These are phyloP conservation scores for Clitopilus passeckerianus DNA, from an alignment of 768 basidiomycete genomes.

Conservation along the genomic window DNA sequence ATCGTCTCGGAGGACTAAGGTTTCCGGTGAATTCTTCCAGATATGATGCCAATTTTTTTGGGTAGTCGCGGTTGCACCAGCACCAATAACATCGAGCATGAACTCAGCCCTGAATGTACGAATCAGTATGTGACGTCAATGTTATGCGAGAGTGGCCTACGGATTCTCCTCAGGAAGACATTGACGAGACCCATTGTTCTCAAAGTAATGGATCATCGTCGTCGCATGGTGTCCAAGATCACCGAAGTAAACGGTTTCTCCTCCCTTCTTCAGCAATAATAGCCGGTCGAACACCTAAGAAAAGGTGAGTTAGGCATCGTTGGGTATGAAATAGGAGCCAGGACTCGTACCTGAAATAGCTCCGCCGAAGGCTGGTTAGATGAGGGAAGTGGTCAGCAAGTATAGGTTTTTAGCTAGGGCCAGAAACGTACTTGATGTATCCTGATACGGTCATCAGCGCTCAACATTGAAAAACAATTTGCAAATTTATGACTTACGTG, in stretches of 20 bases:
- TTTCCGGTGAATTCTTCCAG: slow-evolving; percentile 54
- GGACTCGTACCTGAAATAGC: slow-evolving; percentile 51
- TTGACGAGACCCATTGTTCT: slow-evolving; percentile 55
- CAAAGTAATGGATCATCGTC: slow-evolving; percentile 71
- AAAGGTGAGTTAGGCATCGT: not conserved
- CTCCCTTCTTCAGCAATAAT: slow-evolving; percentile 74
- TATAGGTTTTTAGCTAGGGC: too few species aligned
- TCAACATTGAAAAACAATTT: not conserved
- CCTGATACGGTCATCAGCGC: slow-evolving; percentile 15
- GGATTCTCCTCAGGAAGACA: slow-evolving; percentile 74
- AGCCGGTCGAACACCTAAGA: slow-evolving; percentile 63
- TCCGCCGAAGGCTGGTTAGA: slow-evolving; percentile 62
- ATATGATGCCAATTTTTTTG: slow-evolving; percentile 48
- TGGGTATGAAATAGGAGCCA: slow-evolving; percentile 4
- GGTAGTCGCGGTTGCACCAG: slow-evolving; percentile 59
- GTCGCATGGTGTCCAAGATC: slow-evolving; percentile 60
- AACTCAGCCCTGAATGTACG: slow-evolving; percentile 43
- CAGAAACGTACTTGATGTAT: slow-evolving; percentile 34
- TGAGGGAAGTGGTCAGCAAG: not conserved
- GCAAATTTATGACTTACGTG: slow-evolving; percentile 47
- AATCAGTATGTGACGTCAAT: not conserved
- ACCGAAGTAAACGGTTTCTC: slow-evolving; percentile 70
- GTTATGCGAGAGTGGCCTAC: slow-evolving; percentile 31
- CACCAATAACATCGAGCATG: slow-evolving; percentile 71
- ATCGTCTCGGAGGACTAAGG: slow-evolving; percentile 25